Percentiles rank a stretch among this genome's conserved stretches.
phyloP scores from a whole-genome alignment of 306 rosid genomes.

The Astragalus glycyphyllos region DNA sequence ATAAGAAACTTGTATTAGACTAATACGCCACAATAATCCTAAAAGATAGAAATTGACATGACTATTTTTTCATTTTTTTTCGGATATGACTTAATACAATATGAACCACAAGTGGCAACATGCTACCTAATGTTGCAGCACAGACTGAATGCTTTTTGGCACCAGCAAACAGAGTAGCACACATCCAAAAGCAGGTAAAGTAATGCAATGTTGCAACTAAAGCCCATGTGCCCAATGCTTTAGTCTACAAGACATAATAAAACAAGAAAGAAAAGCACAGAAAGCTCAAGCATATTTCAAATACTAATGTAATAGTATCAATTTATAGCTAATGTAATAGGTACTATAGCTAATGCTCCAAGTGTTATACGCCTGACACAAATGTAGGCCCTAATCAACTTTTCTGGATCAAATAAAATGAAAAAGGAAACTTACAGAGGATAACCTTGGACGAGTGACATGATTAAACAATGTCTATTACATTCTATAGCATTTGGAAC shows the following conservation, averaged over 20 bases:
- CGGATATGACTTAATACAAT: not conserved
- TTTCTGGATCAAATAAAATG: conserved; percentile 17
- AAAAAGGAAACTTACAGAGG: conserved; percentile 76
- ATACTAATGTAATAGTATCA: not conserved
- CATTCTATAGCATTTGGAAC: conserved; percentile 84
- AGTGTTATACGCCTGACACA: not conserved
- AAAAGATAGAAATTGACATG: not conserved
- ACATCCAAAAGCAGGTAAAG: not conserved
- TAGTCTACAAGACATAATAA: not conserved
- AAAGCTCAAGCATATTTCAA: not conserved
- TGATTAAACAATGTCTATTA: conserved; percentile 88
- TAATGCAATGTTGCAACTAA: conserved; percentile 12
- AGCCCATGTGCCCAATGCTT: not conserved
- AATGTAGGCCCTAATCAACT: not conserved
- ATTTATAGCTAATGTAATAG: not conserved
- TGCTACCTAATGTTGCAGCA: not conserved
- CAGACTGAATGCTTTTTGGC: conserved; percentile 1
- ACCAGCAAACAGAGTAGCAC: not conserved
- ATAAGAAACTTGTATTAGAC: conserved; percentile 1
- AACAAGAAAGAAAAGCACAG: not conserved
- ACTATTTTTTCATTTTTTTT: not conserved
- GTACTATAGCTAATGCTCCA: not conserved
- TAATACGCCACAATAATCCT: conserved; percentile 19
- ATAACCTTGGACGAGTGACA: conserved; percentile 93
- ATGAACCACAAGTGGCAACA: conserved; percentile 7